Percentiles rank a stretch among this genome's conserved stretches.
phyloP scores from a whole-genome alignment of 108 stramenopile genomes.

The Licmophora abbreviata region DNA sequence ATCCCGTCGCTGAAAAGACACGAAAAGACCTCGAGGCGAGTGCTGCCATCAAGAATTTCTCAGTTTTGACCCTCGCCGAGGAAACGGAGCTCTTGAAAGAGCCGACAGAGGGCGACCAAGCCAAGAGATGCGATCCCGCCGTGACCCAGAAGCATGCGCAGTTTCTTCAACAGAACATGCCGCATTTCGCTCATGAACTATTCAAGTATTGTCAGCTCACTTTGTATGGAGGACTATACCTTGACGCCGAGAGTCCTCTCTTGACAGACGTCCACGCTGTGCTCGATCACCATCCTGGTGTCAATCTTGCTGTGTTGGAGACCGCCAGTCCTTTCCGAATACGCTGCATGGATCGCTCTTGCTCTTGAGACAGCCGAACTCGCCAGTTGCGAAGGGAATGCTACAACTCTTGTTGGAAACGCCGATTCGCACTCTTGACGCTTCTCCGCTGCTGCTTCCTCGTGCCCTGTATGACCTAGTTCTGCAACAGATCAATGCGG shows the following conservation, averaged over 20 bases:
- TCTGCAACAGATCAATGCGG: background rate
- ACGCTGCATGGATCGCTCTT: background rate
- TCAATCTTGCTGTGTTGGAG: background rate
- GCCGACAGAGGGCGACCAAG: no score
- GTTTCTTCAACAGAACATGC: no score
- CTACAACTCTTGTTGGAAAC: conserved; percentile 23
- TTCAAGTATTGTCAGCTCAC: conserved; percentile 65
- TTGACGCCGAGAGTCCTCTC: conserved; percentile 44
- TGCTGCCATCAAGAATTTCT: no score
- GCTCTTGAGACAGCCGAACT: background rate
- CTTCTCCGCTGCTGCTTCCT: conserved; percentile 24
- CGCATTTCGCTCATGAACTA: conserved; percentile 52
- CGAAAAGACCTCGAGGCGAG: no score
- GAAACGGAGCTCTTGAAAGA: no score
- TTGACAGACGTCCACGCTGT: conserved; percentile 8
- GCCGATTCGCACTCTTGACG: conserved; percentile 7
- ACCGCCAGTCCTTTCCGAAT: background rate
- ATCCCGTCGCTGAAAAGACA: no score
- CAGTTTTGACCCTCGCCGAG: no score
- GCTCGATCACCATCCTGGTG: background rate
- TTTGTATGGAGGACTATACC: conserved; percentile 34
- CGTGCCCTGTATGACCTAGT: conserved; percentile 22
- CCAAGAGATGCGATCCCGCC: no score
- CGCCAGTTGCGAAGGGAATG: conserved; percentile 18
- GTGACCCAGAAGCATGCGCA: no score